Evolutionary conservation across 345 rosid genomes (phyloP), one percentile per base, ranked within the genome.

Genomic region (Luvunga scandens): DNA sequence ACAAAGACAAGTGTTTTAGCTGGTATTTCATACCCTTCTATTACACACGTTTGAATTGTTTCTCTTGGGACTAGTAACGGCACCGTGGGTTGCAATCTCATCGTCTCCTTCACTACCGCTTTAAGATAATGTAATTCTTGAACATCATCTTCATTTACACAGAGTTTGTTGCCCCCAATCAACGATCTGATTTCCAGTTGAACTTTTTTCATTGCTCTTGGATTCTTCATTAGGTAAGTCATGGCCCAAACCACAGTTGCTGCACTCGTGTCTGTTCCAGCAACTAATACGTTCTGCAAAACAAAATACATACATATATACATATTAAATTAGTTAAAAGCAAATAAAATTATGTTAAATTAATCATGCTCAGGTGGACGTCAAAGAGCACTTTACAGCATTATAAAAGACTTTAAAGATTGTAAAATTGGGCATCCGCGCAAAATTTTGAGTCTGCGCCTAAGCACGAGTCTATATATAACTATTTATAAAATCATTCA

Each of bases 61-160:
- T 84, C 83, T 71, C 87, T 74, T 5, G 83, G 85, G 4, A 83
- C 2, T 30, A 84, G 66, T 27, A 84, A 38, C 13, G 83, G 89
- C 38, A 3, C 77, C 7, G 75, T 9, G 2, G 84, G 87, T 25
- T 83, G 71, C 45, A 83, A 45, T 64, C 88, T 79, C 83, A 81
- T 33, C 3, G 76, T 75, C 78, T 81, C 88, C 66, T 81, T 83
- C 33, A 81, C 83, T 25, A 83, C 83, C 7, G 85, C 85, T 30
- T 77, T 83, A 56, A 86, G 76, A 78, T 83, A 83, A 0, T 78
- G 63, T 1, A 80, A 36, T 34, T 42, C 27, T 22, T 45, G 72
- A 55, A 71, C 61, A 14, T 82, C 81, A 42, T 77, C 82, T 78
- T 86, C 85, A 1, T 59, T 16, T 66, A 84, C 77, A 21, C 78